Evolutionary conservation across 2,329 filamentous ascomycete genomes (phyloP).

Genomic region (Alternaria infectoria): DNA sequence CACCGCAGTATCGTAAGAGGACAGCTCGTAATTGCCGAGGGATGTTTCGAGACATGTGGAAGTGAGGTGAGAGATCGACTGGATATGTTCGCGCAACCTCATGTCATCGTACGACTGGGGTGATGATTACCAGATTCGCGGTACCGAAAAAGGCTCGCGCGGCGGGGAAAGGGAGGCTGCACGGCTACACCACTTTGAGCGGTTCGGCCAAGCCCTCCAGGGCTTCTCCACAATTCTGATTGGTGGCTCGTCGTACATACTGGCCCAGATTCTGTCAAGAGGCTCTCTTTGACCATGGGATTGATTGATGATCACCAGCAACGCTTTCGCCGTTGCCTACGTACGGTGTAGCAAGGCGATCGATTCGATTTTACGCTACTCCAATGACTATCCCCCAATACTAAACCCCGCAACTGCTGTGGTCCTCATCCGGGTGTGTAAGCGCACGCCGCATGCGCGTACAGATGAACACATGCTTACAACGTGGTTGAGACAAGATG

Average conservation of each 20-base stretch:
- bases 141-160: constrained; percentile 4
- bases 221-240: neutral
- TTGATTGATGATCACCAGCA: neutral
- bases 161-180: constrained; percentile 7
- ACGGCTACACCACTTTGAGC: constrained; percentile 1
- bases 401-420: neutral
- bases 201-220: neutral
- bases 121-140: neutral
- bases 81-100: neutral
- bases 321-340: neutral
- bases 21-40: neutral
- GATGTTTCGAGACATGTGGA: neutral
- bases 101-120: neutral
- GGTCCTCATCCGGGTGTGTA: neutral
- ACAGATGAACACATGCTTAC: neutral
- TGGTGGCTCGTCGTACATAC: neutral
- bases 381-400: neutral
- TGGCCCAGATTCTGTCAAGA: neutral
- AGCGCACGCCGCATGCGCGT: neutral
- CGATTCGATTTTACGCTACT: neutral
- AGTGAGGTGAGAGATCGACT: neutral
- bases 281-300: neutral
- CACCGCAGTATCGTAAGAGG: neutral
- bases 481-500: neutral
- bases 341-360: neutral